Evolutionary conservation across 192 early-diverging fungal genomes (phyloP), one percentile per base, ranked within the genome.

Genomic region (Ambispora gerdemannii): DNA sequence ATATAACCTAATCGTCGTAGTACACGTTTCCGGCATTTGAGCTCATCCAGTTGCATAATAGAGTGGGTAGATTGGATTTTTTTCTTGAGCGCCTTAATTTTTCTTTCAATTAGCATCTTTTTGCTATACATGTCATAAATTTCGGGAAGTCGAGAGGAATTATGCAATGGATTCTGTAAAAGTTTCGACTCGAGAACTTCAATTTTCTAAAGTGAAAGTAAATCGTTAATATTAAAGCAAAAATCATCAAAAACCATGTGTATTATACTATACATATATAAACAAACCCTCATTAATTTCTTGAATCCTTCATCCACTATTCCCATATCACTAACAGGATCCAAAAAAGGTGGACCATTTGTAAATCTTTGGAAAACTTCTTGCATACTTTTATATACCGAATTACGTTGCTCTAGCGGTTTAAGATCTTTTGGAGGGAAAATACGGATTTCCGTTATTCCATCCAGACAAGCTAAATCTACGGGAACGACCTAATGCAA

Each of bases 1-100:
- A 89, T 93, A 76, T 92, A 97, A 1, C 92, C 94, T 28, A 98
- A 76, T n/a, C 95, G 86, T 43, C 95, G 87, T 72, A 98, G 81
- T 4, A 98, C 93, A 43, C 95, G 85, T 72, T 92, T 90, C 43
- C 97, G 85, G 64, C 88, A 87, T 71, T 94, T 93, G 43, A 97
- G 85, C 69, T 98, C 97, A 56, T 97, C 95, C 55, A 97, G 73
- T 72, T 97, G 95, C 11, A 94, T 81, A 34, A 97, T 90, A 10
- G 89, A 81, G 51, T 95, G 87, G 19, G 93, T 87, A 43, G 88
- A 85, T 17, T 81, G 75, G 28, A 97, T 90, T 72, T 89, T 83
- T 69, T 87, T 90, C 68, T 87, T 91, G 30, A 84, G 34, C 0
- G 80, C 77, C 60, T 88, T 90, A 65, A 97, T 88, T 56, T 87